phyloP scores from a whole-genome alignment of 164 flowering plant genomes.

The Stephania cephalantha region DNA sequence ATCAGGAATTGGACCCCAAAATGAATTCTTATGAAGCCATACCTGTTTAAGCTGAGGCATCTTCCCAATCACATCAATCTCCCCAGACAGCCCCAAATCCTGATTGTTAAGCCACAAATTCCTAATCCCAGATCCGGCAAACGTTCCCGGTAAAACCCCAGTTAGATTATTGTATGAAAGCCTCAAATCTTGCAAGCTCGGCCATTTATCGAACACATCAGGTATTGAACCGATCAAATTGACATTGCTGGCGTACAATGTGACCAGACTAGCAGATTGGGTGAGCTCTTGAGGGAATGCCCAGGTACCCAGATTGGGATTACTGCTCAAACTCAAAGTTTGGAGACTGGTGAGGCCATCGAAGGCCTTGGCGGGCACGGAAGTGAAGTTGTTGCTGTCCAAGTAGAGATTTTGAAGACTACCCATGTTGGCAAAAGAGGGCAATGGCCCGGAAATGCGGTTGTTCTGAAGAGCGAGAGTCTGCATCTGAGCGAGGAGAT shows the following conservation, averaged over 20 bases:
- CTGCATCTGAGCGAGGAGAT: slow-evolving; percentile 24
- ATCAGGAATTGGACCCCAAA: slow-evolving; percentile 49
- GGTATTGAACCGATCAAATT: slow-evolving; percentile 35
- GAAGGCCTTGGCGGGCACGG: slow-evolving; percentile 19
- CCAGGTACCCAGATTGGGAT: slow-evolving; percentile 30
- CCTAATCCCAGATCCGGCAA: slow-evolving; percentile 25
- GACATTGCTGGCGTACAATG: slow-evolving; percentile 25
- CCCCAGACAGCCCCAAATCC: slow-evolving; percentile 27
- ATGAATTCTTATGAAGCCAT: slow-evolving; percentile 44
- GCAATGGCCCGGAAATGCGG: slow-evolving; percentile 24
- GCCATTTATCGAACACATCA: slow-evolving; percentile 24
- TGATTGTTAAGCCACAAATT: slow-evolving; percentile 46
- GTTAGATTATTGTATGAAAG: slow-evolving; percentile 51
- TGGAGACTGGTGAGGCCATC: slow-evolving; percentile 21
- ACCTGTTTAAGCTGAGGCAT: slow-evolving; percentile 38
- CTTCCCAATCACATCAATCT: slow-evolving; percentile 26
- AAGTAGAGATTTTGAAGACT: slow-evolving; percentile 20
- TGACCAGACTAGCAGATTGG: slow-evolving; percentile 16
- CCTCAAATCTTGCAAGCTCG: slow-evolving; percentile 25
- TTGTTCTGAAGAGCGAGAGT: slow-evolving; percentile 26
- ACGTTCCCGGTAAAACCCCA: slow-evolving; percentile 32
- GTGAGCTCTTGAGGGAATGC: slow-evolving; percentile 25
- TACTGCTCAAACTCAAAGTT: slow-evolving; percentile 23
- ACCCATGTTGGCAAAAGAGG: slow-evolving; percentile 21
- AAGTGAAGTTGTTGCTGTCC: slow-evolving; percentile 28